Evolutionary conservation across 495 filamentous ascomycete genomes (phyloP).

Genomic region (Lentithecium fluviatile): DNA sequence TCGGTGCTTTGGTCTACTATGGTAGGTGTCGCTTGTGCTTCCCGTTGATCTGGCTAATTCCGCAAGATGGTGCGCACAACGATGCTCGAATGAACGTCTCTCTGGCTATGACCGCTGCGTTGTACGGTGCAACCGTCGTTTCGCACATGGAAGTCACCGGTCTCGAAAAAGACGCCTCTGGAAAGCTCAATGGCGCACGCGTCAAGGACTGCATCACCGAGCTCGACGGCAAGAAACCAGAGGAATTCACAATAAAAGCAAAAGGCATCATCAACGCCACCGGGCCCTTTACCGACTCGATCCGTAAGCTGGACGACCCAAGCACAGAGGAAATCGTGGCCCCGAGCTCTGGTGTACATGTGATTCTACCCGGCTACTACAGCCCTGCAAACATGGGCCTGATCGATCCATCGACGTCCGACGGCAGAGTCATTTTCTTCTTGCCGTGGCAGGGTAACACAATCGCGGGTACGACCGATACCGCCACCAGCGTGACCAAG

Average conservation of each 20-base stretch:
- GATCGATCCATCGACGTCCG: constrained; percentile 91
- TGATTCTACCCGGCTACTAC: constrained; percentile 94
- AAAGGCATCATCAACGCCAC: constrained; percentile 95
- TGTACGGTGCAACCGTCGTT: constrained; percentile 88
- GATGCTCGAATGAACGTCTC: constrained; percentile 99
- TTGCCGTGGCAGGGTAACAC: constrained; percentile 99
- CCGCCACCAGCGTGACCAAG: constrained; percentile 72
- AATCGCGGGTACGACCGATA: constrained; percentile 95
- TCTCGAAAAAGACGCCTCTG: constrained; percentile 75
- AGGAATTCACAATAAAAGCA: constrained; percentile 74
- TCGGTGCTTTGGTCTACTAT: constrained; percentile 95
- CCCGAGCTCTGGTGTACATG: constrained; percentile 89
- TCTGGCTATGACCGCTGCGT: constrained; percentile 88
- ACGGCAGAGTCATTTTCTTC: constrained; percentile 98
- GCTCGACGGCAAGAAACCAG: constrained; percentile 52
- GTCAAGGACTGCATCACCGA: constrained; percentile 72
- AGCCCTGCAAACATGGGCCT: constrained; percentile 93
- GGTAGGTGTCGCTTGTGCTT: constrained; percentile 46
- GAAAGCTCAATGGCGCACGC: constrained; percentile 75
- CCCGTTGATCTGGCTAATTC: background rate
- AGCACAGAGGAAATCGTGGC: constrained; percentile 81
- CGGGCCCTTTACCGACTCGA: constrained; percentile 90
- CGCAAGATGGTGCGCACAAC: constrained; percentile 85
- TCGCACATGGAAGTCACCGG: constrained; percentile 90
- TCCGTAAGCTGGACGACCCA: constrained; percentile 85